A percentile compares a stretch with the other conserved stretches of the same genome.
phyloP scores from a whole-genome alignment of 1,139 yeast genomes.

The Diutina mesorugosa region DNA sequence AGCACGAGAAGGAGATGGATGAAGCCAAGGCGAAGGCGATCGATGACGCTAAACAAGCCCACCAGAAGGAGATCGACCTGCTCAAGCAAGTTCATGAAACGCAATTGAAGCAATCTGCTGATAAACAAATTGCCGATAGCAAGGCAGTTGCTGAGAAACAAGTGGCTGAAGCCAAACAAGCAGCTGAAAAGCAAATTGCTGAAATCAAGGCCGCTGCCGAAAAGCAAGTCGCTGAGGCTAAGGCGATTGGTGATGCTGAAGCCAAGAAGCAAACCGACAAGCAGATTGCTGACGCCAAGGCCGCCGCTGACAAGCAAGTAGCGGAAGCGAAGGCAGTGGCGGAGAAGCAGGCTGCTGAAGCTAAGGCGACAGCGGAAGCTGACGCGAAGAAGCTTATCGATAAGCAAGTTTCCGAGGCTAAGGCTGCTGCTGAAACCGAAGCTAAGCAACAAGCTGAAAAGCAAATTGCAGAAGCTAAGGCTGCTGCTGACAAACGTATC shows the following conservation, averaged over 20 bases:
- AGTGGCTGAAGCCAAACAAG: neutral
- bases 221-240: neutral
- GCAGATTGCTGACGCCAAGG: neutral
- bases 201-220: neutral
- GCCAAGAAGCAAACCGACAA: neutral
- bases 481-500: neutral
- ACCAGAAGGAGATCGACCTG: slow-evolving; percentile 12
- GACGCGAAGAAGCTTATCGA: neutral
- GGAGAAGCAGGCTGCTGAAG: neutral
- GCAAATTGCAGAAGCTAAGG: neutral
- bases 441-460: neutral
- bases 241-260: neutral
- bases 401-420: neutral
- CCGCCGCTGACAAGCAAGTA: neutral
- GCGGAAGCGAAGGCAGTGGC: neutral
- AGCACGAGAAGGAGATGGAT: neutral
- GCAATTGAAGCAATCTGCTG: neutral
- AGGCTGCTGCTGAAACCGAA: neutral
- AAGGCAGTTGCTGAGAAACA: neutral
- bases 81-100: neutral
- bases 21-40: neutral
- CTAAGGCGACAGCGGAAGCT: neutral
- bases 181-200: neutral
- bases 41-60: neutral
- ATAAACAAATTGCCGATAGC: neutral